These are phyloP conservation scores for Globisporangium cystogenes DNA, from an alignment of 352 stramenopile species.

Conservation along the genomic window DNA sequence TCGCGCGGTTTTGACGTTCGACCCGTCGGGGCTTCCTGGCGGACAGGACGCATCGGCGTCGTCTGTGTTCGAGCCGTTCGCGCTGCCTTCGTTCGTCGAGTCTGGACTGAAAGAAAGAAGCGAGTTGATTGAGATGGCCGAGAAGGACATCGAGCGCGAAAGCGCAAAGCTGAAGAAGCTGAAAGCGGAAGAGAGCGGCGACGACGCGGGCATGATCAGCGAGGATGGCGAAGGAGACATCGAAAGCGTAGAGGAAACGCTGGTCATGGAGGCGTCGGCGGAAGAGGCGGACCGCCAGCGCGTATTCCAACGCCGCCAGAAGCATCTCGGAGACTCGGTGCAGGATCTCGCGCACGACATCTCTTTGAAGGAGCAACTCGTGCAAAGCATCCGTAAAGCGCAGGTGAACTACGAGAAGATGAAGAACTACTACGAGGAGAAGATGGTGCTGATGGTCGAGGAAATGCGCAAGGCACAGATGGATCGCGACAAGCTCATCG, in stretches of 20 bases:
- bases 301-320: constrained; percentile 79
- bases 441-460: constrained; percentile 80
- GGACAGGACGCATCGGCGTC: constrained; percentile 10
- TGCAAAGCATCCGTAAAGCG: constrained; percentile 69
- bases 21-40: constrained; percentile 8
- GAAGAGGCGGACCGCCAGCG: constrained; percentile 74
- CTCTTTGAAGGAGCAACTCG: constrained; percentile 81
- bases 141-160: constrained; percentile 79
- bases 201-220: constrained; percentile 22
- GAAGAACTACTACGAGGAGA: constrained; percentile 80
- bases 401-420: constrained; percentile 83
- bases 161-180: constrained; percentile 70
- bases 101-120: constrained; percentile 51
- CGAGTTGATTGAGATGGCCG: constrained; percentile 56
- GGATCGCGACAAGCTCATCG: constrained; percentile 65
- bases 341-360: constrained; percentile 80
- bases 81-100: constrained; percentile 32
- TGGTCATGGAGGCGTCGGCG: constrained; percentile 32
- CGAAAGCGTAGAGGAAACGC: constrained; percentile 26
- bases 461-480: constrained; percentile 54
- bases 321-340: constrained; percentile 72
- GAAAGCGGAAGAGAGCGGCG: constrained; percentile 44
- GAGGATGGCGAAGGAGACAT: constrained; percentile 13
- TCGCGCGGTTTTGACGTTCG: constrained; percentile 40
- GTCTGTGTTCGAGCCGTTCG: constrained; percentile 21